Base-by-base conservation (phyloP, 2,329 filamentous ascomycete species). In the Aspergillus ochraceus region DNA sequence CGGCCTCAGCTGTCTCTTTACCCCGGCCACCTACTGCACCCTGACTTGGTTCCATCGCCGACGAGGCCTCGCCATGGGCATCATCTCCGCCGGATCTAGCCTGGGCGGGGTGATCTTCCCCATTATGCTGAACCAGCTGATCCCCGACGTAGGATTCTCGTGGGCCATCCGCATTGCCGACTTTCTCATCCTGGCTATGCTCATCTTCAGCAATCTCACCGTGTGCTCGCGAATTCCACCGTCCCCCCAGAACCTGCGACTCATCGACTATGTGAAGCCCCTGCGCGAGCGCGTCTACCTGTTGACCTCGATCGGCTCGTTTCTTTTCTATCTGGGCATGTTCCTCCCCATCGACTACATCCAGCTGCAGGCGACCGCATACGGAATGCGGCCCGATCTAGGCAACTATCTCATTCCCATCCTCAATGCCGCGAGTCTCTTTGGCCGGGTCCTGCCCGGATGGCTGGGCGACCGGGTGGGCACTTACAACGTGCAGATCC, bases 91-190 rank as follows among this genome's bases (percentile, higher is more conserved):
- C 11, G 83, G 83, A 8, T 82, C 80, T 0, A 82, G 79, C 2
- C 63, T 85, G 4, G 83, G 83, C 10, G 83, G 83, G 12, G 81
- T 87, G 17, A 77, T 86, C 49, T 80, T 86, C 42, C 85, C 85
- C 1, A 85, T 87, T 67, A 67, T 70, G 22, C 29, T 71, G 1
- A 49, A 66, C 24, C 46, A 52, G 3, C 57, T 70, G 1, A 60
- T 67, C 2, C 26, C 54, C 14, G 39, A 57, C 11, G 61, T 70
- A 1, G 64, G 66, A 4, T 69, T 71, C 39, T 58, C 61, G 26
- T 64, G 65, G 6, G 60, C 64, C 3, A 60, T 69, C 2, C 63
- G 68, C 8, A 69, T 67, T 47, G 62, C 66, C 2, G 68, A 64
- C 2, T 52, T 71, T 20, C 60, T 70, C 14, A 45, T 69, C 19